Evolutionary conservation across 2,329 filamentous ascomycete genomes (phyloP).

Genomic region (Daldinia sp.): DNA sequence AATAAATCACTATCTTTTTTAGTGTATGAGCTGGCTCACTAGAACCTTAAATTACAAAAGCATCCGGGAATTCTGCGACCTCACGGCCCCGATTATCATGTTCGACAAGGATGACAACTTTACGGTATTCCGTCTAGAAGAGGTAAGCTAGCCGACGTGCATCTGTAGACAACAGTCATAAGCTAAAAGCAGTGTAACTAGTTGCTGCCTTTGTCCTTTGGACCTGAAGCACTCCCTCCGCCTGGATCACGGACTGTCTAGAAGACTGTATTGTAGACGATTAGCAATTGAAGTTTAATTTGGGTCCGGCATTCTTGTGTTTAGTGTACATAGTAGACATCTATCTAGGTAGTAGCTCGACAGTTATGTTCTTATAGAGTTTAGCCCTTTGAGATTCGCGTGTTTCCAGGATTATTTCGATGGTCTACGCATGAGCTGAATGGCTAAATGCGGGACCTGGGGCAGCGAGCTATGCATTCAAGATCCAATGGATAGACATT

Average conservation of each 20-base stretch:
- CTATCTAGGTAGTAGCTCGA: conserved; percentile 11
- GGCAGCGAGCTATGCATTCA: conserved; percentile 11
- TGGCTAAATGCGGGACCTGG: conserved; percentile 19
- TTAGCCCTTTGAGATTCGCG: conserved; percentile 11
- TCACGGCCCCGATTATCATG: conserved; percentile 87
- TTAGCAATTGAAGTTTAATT: conserved; percentile 3
- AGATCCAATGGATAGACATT: conserved; percentile 30
- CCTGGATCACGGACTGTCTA: conserved; percentile 45
- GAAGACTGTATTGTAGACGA: conserved; percentile 1
- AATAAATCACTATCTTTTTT: not conserved
- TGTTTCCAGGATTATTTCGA: conserved; percentile 12
- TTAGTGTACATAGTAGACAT: not conserved
- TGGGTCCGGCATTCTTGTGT: not conserved
- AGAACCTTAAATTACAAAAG: conserved; percentile 54
- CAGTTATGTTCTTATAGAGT: conserved; percentile 12
- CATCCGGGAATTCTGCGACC: conserved; percentile 79
- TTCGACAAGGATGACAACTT: conserved; percentile 85
- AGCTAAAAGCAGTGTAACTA: conserved; percentile 50
- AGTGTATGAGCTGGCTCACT: not conserved
- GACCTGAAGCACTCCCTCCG: conserved; percentile 68
- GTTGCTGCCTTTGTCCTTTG: conserved; percentile 77
- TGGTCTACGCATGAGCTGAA: conserved; percentile 11
- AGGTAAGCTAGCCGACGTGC: conserved; percentile 62
- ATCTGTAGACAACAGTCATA: conserved; percentile 6
- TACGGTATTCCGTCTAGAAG: conserved; percentile 75